Percentiles rank a stretch among this genome's conserved stretches.
phyloP scores from a whole-genome alignment of 495 filamentous ascomycete species.

The Aspergillus bridgeri region DNA sequence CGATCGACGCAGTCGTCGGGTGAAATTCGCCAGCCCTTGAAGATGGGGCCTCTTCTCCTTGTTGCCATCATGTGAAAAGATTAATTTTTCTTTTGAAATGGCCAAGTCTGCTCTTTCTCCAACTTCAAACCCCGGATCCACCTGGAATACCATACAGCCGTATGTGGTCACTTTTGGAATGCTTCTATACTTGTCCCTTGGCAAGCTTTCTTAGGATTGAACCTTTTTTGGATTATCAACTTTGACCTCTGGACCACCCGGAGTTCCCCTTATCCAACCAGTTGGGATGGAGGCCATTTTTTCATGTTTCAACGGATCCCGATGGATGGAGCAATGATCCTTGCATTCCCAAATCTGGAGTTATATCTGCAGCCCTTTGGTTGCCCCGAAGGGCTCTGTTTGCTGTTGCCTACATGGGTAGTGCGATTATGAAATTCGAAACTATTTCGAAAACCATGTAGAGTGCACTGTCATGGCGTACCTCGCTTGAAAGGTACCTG shows the following conservation, averaged over 20 bases:
- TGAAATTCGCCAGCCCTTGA: slow-evolving; percentile 48
- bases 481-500: background rate
- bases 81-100: background rate
- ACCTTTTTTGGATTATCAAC: slow-evolving; percentile 1
- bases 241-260: slow-evolving; percentile 3
- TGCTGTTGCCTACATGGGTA: background rate
- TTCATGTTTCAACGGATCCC: background rate
- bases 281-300: background rate
- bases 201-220: background rate
- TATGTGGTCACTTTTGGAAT: background rate
- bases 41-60: background rate
- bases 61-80: background rate
- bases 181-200: background rate
- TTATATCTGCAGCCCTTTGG: background rate
- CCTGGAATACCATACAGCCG: background rate
- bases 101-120: background rate
- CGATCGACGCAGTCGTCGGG: slow-evolving; percentile 52
- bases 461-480: background rate
- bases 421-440: background rate
- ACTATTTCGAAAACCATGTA: background rate
- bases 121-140: background rate
- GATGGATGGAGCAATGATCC: background rate
- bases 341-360: background rate
- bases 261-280: background rate
- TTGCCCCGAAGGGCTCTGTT: background rate